Base-by-base conservation (phyloP, 306 rosid species). In the Prunus armeniaca region DNA sequence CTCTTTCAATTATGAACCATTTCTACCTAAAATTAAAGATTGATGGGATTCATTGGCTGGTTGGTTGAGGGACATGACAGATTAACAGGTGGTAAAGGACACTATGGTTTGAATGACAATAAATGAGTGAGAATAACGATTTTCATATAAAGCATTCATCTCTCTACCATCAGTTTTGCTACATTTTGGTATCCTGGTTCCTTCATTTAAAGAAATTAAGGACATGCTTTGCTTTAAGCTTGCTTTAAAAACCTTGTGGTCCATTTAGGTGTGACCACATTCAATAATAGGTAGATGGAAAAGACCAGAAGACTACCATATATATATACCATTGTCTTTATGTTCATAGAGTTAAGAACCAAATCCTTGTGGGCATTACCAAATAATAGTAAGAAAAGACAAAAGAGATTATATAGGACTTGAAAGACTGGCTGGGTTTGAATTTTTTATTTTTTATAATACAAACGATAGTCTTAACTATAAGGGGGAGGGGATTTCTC, bases 121-220 rank as follows among this genome's bases (percentile, higher is more conserved):
- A 77, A 86, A 81, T 84, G 85, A 78, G 80, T 72, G 80, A 45
- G 81, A 81, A 78, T 27, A 84, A 85, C 50, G 5, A 72, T 28
- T 71, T 5, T 25, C 15, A 12, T 81, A 51, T 67, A 76, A 82
- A 81, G 85, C 80, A 79, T 71, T 73, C 70, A 68, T 8, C 82
- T 38, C 43, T 38, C 43, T 8, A 25, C 60, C 52, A 71, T 77
- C 79, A 70, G 76, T 81, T 75, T 84, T 86, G 85, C n/a, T 76
- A 75, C 20, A 50, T 55, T 69, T 41, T 25, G 68, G 73, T 63
- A 58, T 47, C 68, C 75, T 80, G 82, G 82, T 82, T 74, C 76
- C 76, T 67, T 69, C 87, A 80, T 80, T 80, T 89, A 9, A 80
- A 81, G 93, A 73, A 83, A 89, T 5, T 76, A 51, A 83, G 85